These are phyloP conservation scores for Prosopis cineraria DNA, from an alignment of 306 rosid genomes.

Conservation along the genomic window DNA sequence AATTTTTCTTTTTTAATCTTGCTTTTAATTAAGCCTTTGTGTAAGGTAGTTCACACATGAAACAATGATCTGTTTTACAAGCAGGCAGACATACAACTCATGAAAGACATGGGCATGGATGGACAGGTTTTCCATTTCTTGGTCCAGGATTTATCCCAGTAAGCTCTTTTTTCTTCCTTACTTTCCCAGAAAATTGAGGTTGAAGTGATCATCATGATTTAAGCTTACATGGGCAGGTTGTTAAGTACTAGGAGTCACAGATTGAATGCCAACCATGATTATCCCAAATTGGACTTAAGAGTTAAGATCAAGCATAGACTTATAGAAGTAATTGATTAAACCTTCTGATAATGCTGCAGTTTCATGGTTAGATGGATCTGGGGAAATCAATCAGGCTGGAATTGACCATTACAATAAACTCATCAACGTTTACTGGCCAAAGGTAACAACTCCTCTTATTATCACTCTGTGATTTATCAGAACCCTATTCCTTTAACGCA, in stretches of 20 bases:
- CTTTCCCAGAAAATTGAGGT: not conserved
- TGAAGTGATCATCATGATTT: not conserved
- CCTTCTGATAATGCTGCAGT: conserved; percentile 10
- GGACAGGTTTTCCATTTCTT: conserved; percentile 81
- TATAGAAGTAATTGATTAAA: not conserved
- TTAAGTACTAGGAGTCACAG: not conserved
- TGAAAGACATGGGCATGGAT: conserved; percentile 83
- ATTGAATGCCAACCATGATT: not conserved
- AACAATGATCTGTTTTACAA: not conserved
- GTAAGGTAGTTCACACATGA: not conserved
- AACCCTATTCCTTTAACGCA: conserved; percentile 15
- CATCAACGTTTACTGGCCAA: conserved; percentile 70
- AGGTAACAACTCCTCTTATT: conserved; percentile 53
- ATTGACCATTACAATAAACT: conserved; percentile 79
- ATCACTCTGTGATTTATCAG: not conserved
- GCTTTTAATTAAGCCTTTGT: not conserved
- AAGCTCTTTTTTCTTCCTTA: conserved; percentile 25
- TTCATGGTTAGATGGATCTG: conserved; percentile 67
- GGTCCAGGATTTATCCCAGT: conserved; percentile 77
- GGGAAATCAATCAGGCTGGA: conserved; percentile 76
- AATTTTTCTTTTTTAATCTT: not conserved
- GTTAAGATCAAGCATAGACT: not conserved
- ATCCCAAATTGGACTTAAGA: not conserved
- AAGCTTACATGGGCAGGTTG: not conserved
- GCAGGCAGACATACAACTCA: conserved; percentile 64